Base-by-base conservation (phyloP, 2,329 filamentous ascomycete genomes). In the Cordyceps militaris region DNA sequence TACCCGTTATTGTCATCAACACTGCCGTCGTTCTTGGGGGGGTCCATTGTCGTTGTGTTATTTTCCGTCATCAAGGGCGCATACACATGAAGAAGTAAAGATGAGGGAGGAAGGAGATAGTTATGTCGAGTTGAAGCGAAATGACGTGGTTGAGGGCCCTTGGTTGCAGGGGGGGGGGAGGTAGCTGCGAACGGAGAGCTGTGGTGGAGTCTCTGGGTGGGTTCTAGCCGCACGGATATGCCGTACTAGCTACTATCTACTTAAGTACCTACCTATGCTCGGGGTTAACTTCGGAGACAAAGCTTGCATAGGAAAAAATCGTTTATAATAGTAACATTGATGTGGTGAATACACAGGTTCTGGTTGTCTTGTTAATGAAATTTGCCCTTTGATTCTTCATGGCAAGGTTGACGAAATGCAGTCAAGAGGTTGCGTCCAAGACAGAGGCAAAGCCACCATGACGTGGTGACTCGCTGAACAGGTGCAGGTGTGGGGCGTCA, bases 1-100 rank as follows among this genome's bases (percentile, higher is more conserved):
- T 49, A 58, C 57, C 57, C 50, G 21, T 58, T 42, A 28, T 58
- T 58, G 44, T 54, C 49, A 24, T 58, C 57, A 36, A 58, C 57
- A 36, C 43, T 58, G 24, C 57, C 57, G 50, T 55, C 44, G 8
- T 21, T 54, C 36, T 58, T 58, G 24, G 43, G 34, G n/a, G 50
- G 24, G 14, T 32, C 43, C 26, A 50, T 49, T 40, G 14, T 9
- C 2, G 26, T 28, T 13, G 50, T 23, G 34, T 13, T 23, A 5
- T 26, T 57, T 28, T 57, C 55, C 55, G 46, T 57, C 28, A 32
- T 43, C 13, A 9, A 16, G 13, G 26, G 40, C 11, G 11, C 32
- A 43, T 30, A 1, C n/a, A 30, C 16, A 19, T 56, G 34, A 19
- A 43, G 23, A 24, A 43, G 36, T 21, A 19, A 24, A 24, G 34